Conservation (phyloP, 805 yeast species). For the Suhomyces sp. region DNA sequence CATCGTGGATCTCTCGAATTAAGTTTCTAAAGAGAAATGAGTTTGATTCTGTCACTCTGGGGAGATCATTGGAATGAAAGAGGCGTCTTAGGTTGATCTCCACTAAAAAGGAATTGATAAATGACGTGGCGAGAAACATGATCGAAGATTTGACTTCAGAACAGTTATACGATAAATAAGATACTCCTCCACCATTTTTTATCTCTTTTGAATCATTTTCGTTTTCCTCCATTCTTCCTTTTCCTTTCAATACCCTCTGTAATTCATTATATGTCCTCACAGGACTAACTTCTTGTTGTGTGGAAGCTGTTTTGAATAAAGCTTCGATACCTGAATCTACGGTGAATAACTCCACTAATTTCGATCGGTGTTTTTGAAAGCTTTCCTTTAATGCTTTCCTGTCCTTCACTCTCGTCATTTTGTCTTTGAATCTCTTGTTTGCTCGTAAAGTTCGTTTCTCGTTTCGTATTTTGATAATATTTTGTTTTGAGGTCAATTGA, state of each 20-base stretch:
- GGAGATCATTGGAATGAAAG: slow-evolving; percentile 9
- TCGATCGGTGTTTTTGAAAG: slow-evolving; percentile 13
- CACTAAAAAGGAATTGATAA: slow-evolving; percentile 27
- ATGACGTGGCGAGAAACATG: slow-evolving; percentile 19
- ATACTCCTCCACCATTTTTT: too few relatives aligned
- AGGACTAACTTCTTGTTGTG: background rate
- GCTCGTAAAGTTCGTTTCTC: slow-evolving; percentile 7
- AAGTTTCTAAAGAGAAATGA: slow-evolving; percentile 17
- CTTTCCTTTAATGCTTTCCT: slow-evolving; percentile 11
- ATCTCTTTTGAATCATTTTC: too few relatives aligned
- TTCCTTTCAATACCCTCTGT: background rate
- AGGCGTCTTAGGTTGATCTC: slow-evolving; percentile 28
- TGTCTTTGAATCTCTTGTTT: slow-evolving; percentile 6
- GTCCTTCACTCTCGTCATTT: slow-evolving; percentile 2
- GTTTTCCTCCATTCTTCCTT: too few relatives aligned
- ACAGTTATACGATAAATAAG: slow-evolving; percentile 10
- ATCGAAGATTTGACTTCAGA: slow-evolving; percentile 24
- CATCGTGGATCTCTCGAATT: slow-evolving; percentile 17
- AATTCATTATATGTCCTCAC: background rate
- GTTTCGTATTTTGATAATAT: slow-evolving; percentile 1
- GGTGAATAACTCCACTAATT: slow-evolving; percentile 11
- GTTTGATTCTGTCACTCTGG: background rate
- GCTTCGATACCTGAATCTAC: slow-evolving; percentile 10
- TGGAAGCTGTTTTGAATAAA: slow-evolving; percentile 7
- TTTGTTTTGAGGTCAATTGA: background rate